These are phyloP conservation scores for Rhodocollybia butyracea DNA, from an alignment of 768 basidiomycete species.

Conservation along the genomic window DNA sequence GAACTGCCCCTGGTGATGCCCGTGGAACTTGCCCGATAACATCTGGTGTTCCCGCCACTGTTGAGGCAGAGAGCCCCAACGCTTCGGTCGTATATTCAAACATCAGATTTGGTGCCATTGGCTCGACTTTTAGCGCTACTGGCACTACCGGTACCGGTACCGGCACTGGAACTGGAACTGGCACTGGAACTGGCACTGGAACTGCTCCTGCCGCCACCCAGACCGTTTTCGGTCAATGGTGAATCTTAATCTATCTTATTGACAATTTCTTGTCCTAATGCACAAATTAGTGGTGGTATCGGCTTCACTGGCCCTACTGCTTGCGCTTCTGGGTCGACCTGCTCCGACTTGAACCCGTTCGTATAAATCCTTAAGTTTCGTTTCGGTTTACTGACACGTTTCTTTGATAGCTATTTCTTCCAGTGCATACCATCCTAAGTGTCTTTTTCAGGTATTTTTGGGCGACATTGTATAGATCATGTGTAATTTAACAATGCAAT, in stretches of 20 bases:
- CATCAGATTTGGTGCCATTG: constrained; percentile 51
- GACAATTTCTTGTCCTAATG: not conserved
- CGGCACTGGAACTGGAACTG: constrained; percentile 6
- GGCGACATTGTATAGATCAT: too few relatives aligned
- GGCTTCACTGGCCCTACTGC: constrained; percentile 7
- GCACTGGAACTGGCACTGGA: constrained; percentile 20
- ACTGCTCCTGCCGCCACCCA: constrained; percentile 30
- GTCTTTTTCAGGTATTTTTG: not conserved
- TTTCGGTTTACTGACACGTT: too few relatives aligned
- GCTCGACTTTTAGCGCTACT: constrained; percentile 32
- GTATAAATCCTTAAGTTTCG: too few relatives aligned
- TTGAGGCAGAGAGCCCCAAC: constrained; percentile 35
- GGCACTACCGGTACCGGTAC: not conserved
- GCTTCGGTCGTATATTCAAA: constrained; percentile 50
- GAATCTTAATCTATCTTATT: constrained; percentile 7
- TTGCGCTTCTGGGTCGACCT: not conserved
- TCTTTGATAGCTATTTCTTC: not conserved
- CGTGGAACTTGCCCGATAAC: constrained; percentile 49
- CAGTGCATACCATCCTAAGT: not conserved
- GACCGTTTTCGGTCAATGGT: too few relatives aligned
- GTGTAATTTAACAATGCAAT: too few relatives aligned
- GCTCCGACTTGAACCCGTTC: not conserved
- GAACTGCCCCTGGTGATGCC: constrained; percentile 38
- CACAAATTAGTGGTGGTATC: constrained; percentile 8
- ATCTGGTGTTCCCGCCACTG: constrained; percentile 42